Percentiles rank a stretch among this genome's conserved stretches.
phyloP scores from a whole-genome alignment of 208 protist species.

The Herpetomonas muscarum region DNA sequence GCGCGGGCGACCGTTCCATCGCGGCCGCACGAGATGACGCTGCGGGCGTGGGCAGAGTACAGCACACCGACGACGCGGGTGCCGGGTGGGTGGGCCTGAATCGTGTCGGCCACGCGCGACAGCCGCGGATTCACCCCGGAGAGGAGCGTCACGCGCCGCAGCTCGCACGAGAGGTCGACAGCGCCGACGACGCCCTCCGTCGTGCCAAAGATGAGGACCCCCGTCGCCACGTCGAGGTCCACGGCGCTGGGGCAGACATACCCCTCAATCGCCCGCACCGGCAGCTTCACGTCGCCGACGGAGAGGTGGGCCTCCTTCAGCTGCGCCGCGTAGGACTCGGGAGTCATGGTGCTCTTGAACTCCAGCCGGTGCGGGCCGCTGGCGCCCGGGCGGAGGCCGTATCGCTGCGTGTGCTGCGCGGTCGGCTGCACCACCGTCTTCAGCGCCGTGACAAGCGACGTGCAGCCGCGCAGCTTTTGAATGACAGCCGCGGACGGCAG shows the following conservation, averaged over 20 bases:
- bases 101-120: conserved; percentile 31
- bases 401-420: conserved; percentile 48
- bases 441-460: conserved; percentile 47
- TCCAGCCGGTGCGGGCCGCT: conserved; percentile 54
- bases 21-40: conserved; percentile 48
- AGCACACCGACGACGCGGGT: conserved; percentile 43
- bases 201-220: conserved; percentile 71
- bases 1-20: conserved; percentile 62
- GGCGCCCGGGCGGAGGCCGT: conserved; percentile 70
- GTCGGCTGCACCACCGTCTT: conserved; percentile 47
- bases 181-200: conserved; percentile 58
- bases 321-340: conserved; percentile 35
- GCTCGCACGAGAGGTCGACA: conserved; percentile 55
- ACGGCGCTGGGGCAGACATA: conserved; percentile 63
- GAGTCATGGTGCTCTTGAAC: conserved; percentile 27
- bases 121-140: conserved; percentile 27
- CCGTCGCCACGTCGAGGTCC: conserved; percentile 41
- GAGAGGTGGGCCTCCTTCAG: conserved; percentile 37
- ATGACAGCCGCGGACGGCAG: conserved; percentile 52
- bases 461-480: conserved; percentile 78
- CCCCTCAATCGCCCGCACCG: conserved; percentile 60
- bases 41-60: conserved; percentile 39
- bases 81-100: conserved; percentile 36
- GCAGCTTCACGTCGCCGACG: conserved; percentile 29
- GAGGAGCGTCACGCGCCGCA: conserved; percentile 44